A percentile compares a stretch with the other conserved stretches of the same genome.
These are phyloP conservation scores for Colletotrichum filicis DNA, from an alignment of 2,329 filamentous ascomycete species.

Conservation along the genomic window DNA sequence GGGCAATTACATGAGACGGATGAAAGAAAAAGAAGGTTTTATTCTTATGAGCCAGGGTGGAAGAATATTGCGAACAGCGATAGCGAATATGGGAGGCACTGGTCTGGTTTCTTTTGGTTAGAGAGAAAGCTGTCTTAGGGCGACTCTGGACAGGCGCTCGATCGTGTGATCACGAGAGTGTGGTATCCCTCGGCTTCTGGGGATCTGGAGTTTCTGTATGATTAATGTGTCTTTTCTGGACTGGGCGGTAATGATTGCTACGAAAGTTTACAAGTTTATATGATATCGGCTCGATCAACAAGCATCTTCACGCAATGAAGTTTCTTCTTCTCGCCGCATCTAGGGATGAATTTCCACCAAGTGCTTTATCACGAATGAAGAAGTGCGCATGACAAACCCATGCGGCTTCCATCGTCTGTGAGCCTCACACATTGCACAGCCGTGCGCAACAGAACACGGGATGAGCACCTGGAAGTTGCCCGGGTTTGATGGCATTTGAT, in stretches of 20 bases:
- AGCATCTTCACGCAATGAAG: neutral
- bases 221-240: neutral
- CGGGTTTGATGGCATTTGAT: neutral
- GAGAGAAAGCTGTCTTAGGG: neutral
- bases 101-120: neutral
- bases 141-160: neutral
- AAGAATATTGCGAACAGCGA: neutral
- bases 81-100: neutral
- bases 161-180: neutral
- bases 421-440: neutral
- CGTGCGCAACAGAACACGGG: neutral
- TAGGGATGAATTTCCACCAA: neutral
- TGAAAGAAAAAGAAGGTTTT: neutral
- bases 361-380: neutral
- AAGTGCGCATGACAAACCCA: neutral
- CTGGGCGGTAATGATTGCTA: conserved; percentile 11
- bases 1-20: neutral
- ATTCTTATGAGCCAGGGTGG: neutral
- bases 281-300: neutral
- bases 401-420: neutral
- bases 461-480: neutral
- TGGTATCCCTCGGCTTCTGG: neutral
- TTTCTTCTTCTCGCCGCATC: neutral
- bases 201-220: conserved; percentile 15
- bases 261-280: conserved; percentile 7